Evolutionary conservation across 2,329 filamentous ascomycete genomes (phyloP).

Genomic region (Fusarium sp.): DNA sequence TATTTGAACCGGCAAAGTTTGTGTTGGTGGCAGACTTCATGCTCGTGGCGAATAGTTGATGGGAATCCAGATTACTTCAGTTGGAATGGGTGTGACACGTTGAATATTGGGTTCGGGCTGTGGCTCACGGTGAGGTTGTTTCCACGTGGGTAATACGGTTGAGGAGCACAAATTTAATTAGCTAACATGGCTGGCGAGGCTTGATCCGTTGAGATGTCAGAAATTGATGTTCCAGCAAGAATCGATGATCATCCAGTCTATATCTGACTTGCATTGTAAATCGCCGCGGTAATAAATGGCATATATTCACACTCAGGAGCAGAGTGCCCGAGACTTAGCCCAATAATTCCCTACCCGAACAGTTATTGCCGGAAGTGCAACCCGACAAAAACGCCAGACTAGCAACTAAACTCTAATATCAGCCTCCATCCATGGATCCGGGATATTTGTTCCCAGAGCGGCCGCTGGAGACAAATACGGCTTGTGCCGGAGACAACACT

Average conservation of each 20-base stretch:
- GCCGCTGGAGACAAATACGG: neutral
- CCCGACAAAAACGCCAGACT: neutral
- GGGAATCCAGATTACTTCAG: neutral
- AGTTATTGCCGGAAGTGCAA: neutral
- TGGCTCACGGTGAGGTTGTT: neutral
- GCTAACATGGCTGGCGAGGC: neutral
- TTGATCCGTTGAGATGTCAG: neutral
- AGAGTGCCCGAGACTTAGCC: no score
- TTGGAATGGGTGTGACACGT: neutral
- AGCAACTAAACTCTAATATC: neutral
- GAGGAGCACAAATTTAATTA: neutral
- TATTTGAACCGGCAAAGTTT: neutral
- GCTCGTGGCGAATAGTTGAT: neutral
- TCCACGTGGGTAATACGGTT: neutral
- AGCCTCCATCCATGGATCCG: neutral
- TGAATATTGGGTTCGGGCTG: rapidly evolving
- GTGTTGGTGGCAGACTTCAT: neutral
- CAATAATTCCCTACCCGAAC: no score
- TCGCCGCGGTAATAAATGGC: no score
- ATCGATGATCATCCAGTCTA: neutral
- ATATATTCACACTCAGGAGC: no score
- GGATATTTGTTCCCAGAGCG: neutral
- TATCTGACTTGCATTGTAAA: no score
- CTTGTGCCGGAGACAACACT: neutral
- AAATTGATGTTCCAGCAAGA: neutral